A percentile compares a stretch with the other conserved stretches of the same genome.
phyloP scores from a whole-genome alignment of 768 basidiomycete species.

The Naematelia encephala region DNA sequence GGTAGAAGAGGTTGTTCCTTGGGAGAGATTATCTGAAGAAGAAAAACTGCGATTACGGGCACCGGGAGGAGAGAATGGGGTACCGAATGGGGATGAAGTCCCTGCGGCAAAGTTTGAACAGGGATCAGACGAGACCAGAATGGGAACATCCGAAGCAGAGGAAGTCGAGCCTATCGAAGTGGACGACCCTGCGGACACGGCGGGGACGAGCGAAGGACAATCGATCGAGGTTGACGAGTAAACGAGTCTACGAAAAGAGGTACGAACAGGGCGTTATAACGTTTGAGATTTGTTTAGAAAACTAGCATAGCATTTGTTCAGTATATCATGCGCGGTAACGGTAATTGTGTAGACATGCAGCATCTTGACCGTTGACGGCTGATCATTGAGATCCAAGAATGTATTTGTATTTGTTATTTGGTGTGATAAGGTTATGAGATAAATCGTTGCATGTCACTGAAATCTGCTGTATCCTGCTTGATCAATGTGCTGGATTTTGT shows the following conservation, averaged over 20 bases:
- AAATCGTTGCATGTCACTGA: constrained; percentile 16
- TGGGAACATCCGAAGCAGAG: background rate
- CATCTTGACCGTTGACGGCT: too few relatives aligned
- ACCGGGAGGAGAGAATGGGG: background rate
- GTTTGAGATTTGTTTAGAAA: background rate
- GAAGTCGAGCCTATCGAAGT: background rate
- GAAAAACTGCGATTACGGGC: background rate
- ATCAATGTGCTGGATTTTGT: constrained; percentile 29
- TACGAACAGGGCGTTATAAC: background rate
- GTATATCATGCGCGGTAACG: too few relatives aligned
- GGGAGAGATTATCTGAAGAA: background rate
- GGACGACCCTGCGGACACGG: background rate
- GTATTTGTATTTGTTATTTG: too few relatives aligned
- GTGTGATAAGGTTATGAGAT: too few relatives aligned
- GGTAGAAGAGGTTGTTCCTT: constrained; percentile 15
- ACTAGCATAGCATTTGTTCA: background rate
- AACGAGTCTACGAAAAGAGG: background rate
- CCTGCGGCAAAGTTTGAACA: background rate
- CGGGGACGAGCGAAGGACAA: background rate
- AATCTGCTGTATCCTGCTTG: constrained; percentile 5
- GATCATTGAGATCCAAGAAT: too few relatives aligned
- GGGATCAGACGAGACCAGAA: constrained; percentile 2
- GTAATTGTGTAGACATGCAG: too few relatives aligned
- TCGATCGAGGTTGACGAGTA: background rate
- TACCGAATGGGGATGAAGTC: background rate